Conservation (phyloP, 1,139 yeast genomes). For the Maudiozyma humilis region DNA sequence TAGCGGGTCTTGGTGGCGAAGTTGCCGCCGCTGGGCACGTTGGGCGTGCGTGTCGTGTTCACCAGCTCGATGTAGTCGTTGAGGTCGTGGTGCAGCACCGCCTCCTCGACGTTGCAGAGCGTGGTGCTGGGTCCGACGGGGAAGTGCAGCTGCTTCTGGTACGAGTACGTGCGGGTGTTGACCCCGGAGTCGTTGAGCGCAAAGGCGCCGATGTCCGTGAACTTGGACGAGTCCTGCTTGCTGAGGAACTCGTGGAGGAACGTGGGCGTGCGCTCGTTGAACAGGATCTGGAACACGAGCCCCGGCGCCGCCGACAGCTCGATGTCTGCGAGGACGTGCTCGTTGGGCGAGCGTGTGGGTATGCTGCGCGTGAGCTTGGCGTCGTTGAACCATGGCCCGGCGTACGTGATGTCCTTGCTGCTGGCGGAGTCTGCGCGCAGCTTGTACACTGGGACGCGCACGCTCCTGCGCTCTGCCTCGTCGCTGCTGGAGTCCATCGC, state of each 20-base stretch:
- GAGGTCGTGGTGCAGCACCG: constrained; percentile 53
- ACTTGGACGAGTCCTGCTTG: constrained; percentile 62
- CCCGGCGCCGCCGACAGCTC: constrained; percentile 73
- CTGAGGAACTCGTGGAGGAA: constrained; percentile 47
- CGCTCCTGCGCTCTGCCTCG: constrained; percentile 10
- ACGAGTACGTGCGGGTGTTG: constrained; percentile 52
- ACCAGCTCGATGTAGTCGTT: constrained; percentile 49
- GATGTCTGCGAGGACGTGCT: constrained; percentile 43
- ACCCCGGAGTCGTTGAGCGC: constrained; percentile 28
- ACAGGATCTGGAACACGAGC: constrained; percentile 55
- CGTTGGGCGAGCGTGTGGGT: constrained; percentile 46
- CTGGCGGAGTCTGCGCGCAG: constrained; percentile 25
- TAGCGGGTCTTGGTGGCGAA: constrained; percentile 68
- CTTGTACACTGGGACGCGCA: constrained; percentile 22
- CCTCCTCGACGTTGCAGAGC: constrained; percentile 66
- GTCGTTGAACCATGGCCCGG: constrained; percentile 37
- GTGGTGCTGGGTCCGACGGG: constrained; percentile 95
- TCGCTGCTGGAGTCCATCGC: constrained; percentile 22
- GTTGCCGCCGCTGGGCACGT: constrained; percentile 86
- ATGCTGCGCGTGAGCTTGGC: constrained; percentile 37
- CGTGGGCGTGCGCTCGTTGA: constrained; percentile 54
- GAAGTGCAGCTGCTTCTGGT: constrained; percentile 70
- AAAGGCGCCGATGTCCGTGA: constrained; percentile 42
- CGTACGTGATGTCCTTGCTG: constrained; percentile 16
- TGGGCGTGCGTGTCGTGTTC: constrained; percentile 74